Percentiles rank a stretch among this genome's conserved stretches.
phyloP scores from a whole-genome alignment of 2,329 filamentous ascomycete genomes.

The Teratosphaeria zuluensis region DNA sequence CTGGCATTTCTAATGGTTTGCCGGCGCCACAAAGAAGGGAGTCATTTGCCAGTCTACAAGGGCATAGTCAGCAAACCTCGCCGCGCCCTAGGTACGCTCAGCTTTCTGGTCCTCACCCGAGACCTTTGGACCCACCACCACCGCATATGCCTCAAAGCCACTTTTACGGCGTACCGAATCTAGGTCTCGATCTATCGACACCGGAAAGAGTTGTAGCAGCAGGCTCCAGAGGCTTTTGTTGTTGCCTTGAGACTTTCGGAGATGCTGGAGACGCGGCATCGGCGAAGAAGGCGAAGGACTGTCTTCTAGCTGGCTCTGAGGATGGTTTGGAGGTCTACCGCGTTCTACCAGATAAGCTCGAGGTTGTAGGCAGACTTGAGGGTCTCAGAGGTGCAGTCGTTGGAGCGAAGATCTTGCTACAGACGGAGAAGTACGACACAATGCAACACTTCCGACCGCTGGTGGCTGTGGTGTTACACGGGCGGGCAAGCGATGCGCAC shows the following conservation, averaged over 20 bases:
- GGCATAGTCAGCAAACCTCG: constrained; percentile 3
- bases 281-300: constrained; percentile 45
- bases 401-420: constrained; percentile 72
- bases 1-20: not conserved
- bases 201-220: constrained; percentile 26
- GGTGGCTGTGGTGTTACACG: constrained; percentile 71
- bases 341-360: constrained; percentile 61
- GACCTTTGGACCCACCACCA: constrained; percentile 20
- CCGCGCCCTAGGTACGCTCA: constrained; percentile 6
- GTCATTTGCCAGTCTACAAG: constrained; percentile 8
- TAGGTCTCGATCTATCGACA: constrained; percentile 18
- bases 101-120: constrained; percentile 2
- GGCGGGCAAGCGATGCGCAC: constrained; percentile 51
- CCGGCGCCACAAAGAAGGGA: constrained; percentile 9
- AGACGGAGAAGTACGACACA: constrained; percentile 45
- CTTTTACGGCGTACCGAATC: constrained; percentile 24
- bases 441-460: constrained; percentile 53
- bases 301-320: constrained; percentile 68
- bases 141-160: constrained; percentile 28
- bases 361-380: constrained; percentile 60
- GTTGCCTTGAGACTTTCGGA: constrained; percentile 65
- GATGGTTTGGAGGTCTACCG: constrained; percentile 68
- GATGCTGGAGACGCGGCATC: constrained; percentile 38
- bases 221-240: constrained; percentile 57
- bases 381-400: constrained; percentile 72